phyloP scores from a whole-genome alignment of 345 rosid species.

The Murraya paniculata region DNA sequence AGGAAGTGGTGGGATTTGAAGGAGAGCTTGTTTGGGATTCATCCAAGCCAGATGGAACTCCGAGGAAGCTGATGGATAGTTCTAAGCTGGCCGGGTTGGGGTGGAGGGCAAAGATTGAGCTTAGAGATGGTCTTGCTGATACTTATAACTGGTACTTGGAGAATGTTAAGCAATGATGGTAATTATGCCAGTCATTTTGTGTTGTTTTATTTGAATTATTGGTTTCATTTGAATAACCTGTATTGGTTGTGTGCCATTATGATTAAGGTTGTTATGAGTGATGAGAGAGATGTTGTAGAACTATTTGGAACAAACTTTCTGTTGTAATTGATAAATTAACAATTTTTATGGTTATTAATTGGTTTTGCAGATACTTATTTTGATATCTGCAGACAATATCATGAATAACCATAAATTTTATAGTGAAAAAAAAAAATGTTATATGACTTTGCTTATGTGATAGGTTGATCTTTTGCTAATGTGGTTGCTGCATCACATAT shows the following conservation, averaged over 20 bases:
- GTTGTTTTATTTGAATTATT: neutral
- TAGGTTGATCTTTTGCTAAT: neutral
- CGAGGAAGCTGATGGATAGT: constrained; percentile 95
- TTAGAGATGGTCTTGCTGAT: constrained; percentile 73
- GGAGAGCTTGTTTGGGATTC: constrained; percentile 89
- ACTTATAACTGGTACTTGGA: constrained; percentile 90
- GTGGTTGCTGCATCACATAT: neutral
- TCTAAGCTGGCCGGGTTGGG: constrained; percentile 75
- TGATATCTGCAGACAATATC: neutral
- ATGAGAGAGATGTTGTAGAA: neutral
- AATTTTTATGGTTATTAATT: neutral
- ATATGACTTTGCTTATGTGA: neutral
- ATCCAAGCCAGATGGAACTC: constrained; percentile 89
- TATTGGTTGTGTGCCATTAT: neutral
- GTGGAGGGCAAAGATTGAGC: constrained; percentile 69
- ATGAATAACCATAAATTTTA: neutral
- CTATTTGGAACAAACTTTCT: neutral
- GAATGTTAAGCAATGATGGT: constrained; percentile 47
- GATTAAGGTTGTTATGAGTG: neutral
- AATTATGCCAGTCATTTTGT: constrained; percentile 7
- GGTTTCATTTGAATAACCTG: neutral
- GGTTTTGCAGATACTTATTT: neutral
- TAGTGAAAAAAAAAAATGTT: neutral
- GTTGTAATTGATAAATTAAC: neutral
- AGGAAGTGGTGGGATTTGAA: constrained; percentile 81